A percentile compares a stretch with the other conserved stretches of the same genome.
These are phyloP conservation scores for Nidula microcarpa DNA, from an alignment of 768 basidiomycete genomes.

Conservation along the genomic window DNA sequence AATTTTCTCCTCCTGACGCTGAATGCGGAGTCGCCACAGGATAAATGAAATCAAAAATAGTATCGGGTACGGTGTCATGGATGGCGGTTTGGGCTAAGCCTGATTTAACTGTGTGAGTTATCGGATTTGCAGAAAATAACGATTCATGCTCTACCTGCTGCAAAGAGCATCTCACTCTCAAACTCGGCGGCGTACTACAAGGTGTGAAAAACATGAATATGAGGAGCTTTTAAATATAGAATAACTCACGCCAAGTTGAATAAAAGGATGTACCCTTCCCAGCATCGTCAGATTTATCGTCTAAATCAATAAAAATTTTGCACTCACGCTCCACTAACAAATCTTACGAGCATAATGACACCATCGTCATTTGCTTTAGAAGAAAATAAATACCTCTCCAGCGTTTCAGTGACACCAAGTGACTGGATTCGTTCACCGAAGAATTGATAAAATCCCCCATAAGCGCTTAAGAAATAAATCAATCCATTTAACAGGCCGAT, in stretches of 20 bases:
- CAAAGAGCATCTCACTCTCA: slow-evolving; percentile 43
- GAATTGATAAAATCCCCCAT: slow-evolving; percentile 31
- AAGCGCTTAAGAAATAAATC: slow-evolving; percentile 25
- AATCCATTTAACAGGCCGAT: background rate
- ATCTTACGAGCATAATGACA: slow-evolving; percentile 28
- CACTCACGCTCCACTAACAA: slow-evolving; percentile 31
- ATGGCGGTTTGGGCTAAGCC: slow-evolving; percentile 51
- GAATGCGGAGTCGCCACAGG: background rate
- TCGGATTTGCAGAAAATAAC: no score
- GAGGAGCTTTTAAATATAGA: no score
- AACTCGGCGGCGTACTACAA: slow-evolving; percentile 53
- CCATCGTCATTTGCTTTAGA: slow-evolving; percentile 27
- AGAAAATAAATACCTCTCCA: slow-evolving; percentile 49
- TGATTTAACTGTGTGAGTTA: slow-evolving; percentile 6
- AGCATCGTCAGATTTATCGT: background rate
- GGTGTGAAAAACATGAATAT: no score
- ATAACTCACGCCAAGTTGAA: slow-evolving; percentile 50
- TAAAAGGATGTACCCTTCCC: slow-evolving; percentile 50
- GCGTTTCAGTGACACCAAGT: slow-evolving; percentile 29
- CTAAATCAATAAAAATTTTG: background rate
- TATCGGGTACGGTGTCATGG: slow-evolving; percentile 23
- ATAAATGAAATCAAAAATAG: slow-evolving; percentile 24
- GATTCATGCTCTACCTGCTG: slow-evolving; percentile 31
- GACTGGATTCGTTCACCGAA: slow-evolving; percentile 35
- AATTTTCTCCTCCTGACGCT: background rate